Evolutionary conservation across 208 protist species (phyloP), one percentile per base, ranked within the genome.

Genomic region (Crithidia expoeki): DNA sequence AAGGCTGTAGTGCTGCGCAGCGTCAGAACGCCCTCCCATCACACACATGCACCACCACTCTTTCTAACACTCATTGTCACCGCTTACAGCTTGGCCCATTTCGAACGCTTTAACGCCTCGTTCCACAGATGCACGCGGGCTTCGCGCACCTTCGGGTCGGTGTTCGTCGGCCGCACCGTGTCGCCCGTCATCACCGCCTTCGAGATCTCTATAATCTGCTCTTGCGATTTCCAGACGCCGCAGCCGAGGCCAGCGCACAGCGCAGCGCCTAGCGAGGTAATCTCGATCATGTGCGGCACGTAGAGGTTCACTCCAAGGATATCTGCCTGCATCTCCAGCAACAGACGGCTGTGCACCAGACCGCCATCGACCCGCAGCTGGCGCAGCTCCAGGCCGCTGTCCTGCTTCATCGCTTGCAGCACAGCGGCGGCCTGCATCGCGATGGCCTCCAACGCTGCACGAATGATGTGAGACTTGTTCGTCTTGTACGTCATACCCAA

Each of bases 261-360:
- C 16, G 87, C 88, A 0, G 89, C 91, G 25, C 91, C 91, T 33
- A 94, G 80, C 9, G 91, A 80, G 25, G 88, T 96, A 1, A 81
- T 94, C 67, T 96, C 91, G 6, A 62, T 74, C 81, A 94, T 90
- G 21, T 63, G 49, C 6, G 91, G 91, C 17, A 88, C 73, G 55
- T 76, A 61, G 17, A 98, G 79, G 12, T 82, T 74, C 16, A 94
- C 62, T 30, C 82, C 82, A 17, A 97, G 74, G 4, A 97, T 50
- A 63, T 98, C 95, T 7, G 98, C 63, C 86, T 99, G 98, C 57
- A 98, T 93, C 69, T 99, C 95, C 60, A 99, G 83, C 17, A 99
- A 59, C 21, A 98, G 66, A 32, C 86, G 63, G 72, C 91, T 98
- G 21, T 80, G 71, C 0, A 91, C 90, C 30, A 99, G 89, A 23